Conservation (phyloP, 2,329 filamentous ascomycete species). For the Thielaviopsis populi region DNA sequence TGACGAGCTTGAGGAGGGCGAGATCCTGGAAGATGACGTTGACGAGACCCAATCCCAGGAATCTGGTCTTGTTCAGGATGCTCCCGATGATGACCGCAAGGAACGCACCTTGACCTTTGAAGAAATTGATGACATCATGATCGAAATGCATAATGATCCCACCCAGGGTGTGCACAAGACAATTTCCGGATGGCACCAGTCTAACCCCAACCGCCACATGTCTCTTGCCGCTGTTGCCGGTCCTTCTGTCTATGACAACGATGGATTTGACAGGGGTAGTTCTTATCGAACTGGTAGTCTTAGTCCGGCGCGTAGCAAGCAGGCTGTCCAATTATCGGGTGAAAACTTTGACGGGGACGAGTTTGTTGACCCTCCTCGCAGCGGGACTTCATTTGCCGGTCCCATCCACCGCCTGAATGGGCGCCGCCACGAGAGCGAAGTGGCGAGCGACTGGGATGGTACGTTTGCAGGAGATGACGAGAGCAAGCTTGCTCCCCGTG, state of each 20-base stretch:
- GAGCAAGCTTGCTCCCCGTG: conserved; percentile 64
- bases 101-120: conserved; percentile 43
- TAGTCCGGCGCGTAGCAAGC: conserved; percentile 48
- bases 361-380: conserved; percentile 45
- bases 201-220: conserved; percentile 28
- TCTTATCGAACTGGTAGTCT: conserved; percentile 52
- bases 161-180: conserved; percentile 58
- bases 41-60: conserved; percentile 18
- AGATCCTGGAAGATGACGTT: conserved; percentile 18
- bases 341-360: conserved; percentile 43
- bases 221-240: conserved; percentile 25
- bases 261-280: not conserved
- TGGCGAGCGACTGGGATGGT: conserved; percentile 84
- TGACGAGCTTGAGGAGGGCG: conserved; percentile 21
- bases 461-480: conserved; percentile 71
- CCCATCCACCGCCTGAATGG: conserved; percentile 47
- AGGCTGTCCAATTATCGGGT: conserved; percentile 26
- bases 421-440: conserved; percentile 29
- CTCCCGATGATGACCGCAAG: conserved; percentile 22
- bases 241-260: conserved; percentile 1
- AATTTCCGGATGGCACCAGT: conserved; percentile 32
- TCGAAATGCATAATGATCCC: conserved; percentile 61
- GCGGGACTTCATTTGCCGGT: conserved; percentile 40
- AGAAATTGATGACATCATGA: conserved; percentile 88
- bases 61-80: conserved; percentile 15